Evolutionary conservation across 495 filamentous ascomycete genomes (phyloP).

Genomic region (Aspergillus sclerotiicarbonarius): DNA sequence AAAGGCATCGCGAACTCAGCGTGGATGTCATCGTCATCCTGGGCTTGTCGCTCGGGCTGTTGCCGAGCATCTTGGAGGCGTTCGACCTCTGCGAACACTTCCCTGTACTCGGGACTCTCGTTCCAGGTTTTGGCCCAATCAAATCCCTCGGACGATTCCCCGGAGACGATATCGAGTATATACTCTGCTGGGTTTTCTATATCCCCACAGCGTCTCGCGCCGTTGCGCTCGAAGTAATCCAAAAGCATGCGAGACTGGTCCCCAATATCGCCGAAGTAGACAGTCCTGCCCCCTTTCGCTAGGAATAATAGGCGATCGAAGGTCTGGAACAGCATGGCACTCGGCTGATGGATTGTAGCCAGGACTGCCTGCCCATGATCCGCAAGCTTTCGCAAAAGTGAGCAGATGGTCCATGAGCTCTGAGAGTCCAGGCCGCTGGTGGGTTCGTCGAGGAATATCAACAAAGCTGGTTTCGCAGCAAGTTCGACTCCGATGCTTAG

Average conservation of each 20-base stretch:
- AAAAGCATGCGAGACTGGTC: slow-evolving; percentile 65
- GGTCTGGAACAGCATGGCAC: slow-evolving; percentile 82
- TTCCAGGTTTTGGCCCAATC: slow-evolving; percentile 81
- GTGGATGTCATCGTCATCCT: slow-evolving; percentile 18
- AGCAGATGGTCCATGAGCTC: slow-evolving; percentile 80
- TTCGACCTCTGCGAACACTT: slow-evolving; percentile 63
- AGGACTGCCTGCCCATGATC: slow-evolving; percentile 84
- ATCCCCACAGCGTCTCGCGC: slow-evolving; percentile 62
- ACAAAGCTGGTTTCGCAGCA: slow-evolving; percentile 77
- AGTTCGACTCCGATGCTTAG: slow-evolving; percentile 89
- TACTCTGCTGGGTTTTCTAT: slow-evolving; percentile 84
- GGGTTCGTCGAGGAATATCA: slow-evolving; percentile 89
- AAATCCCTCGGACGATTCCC: slow-evolving; percentile 54
- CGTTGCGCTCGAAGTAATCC: slow-evolving; percentile 73
- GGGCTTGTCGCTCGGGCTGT: slow-evolving; percentile 15
- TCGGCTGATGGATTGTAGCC: slow-evolving; percentile 92
- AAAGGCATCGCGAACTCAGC: slow-evolving; percentile 54
- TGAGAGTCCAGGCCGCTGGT: slow-evolving; percentile 85
- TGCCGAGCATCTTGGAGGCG: slow-evolving; percentile 53
- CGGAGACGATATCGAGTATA: slow-evolving; percentile 77
- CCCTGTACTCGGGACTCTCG: slow-evolving; percentile 61
- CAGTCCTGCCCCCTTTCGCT: slow-evolving; percentile 72
- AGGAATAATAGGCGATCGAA: slow-evolving; percentile 88
- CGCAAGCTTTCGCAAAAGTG: slow-evolving; percentile 75
- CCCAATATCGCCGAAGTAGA: slow-evolving; percentile 87